Percentiles rank a stretch among this genome's conserved stretches.
Evolutionary conservation across 31 red algal genomes (phyloP).

Genomic region (Endocladia muricata): DNA sequence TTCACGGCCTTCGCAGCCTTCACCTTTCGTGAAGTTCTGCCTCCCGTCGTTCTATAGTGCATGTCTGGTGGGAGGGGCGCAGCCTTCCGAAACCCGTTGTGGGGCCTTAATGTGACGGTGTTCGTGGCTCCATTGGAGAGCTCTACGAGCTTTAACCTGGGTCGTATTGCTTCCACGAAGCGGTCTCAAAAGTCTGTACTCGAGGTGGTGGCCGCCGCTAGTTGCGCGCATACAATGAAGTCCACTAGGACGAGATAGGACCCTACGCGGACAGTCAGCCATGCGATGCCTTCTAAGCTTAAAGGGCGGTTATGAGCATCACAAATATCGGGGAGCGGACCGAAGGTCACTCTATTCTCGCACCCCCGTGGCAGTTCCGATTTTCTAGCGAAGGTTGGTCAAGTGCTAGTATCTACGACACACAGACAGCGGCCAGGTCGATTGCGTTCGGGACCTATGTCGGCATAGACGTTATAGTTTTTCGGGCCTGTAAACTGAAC

Average conservation of each 20-base stretch:
- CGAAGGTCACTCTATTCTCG: not conserved
- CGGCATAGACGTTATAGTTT: constrained; percentile 18
- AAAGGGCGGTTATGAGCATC: not conserved
- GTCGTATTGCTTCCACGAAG: constrained; percentile 16
- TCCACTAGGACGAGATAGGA: not conserved
- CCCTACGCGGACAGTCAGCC: not conserved
- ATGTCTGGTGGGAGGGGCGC: not conserved
- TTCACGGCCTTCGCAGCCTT: not conserved
- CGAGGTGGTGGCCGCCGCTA: not conserved
- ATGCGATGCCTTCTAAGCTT: not conserved
- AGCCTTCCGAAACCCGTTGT: not conserved
- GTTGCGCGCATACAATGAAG: not conserved
- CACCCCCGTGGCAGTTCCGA: not conserved
- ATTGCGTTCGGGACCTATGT: not conserved
- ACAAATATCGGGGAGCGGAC: not conserved
- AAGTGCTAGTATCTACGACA: not conserved
- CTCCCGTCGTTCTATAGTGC: not conserved
- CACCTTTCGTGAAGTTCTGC: not conserved
- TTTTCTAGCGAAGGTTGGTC: constrained; percentile 10
- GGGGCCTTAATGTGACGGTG: not conserved
- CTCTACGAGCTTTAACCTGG: not conserved
- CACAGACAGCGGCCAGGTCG: not conserved
- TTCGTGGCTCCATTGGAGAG: not conserved
- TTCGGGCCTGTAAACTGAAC: too few relatives aligned
- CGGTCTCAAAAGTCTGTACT: constrained; percentile 8